phyloP scores from a whole-genome alignment of 345 rosid genomes.

The Ceriops zippeliana region DNA sequence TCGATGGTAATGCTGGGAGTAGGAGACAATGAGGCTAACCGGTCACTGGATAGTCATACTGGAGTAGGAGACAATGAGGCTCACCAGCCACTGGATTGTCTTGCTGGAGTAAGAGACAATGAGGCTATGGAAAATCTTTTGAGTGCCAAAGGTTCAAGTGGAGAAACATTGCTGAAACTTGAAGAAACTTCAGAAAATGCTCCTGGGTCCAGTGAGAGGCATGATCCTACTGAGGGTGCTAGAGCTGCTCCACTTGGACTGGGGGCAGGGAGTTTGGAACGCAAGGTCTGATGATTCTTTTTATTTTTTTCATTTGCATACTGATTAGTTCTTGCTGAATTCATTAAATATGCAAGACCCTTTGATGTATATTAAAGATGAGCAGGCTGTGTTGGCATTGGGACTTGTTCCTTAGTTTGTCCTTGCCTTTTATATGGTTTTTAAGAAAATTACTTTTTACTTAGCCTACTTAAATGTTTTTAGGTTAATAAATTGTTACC shows the following conservation, averaged over 20 bases:
- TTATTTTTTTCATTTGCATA: neutral
- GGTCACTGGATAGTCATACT: conserved; percentile 8
- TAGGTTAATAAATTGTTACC: too few species aligned
- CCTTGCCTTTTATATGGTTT: too few species aligned
- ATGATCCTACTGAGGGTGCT: conserved; percentile 32
- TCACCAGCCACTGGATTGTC: conserved; percentile 12
- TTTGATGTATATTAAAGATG: too few species aligned
- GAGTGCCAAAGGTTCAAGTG: conserved; percentile 37
- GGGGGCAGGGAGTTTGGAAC: conserved; percentile 77
- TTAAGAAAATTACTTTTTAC: too few species aligned
- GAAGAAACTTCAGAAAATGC: conserved; percentile 37
- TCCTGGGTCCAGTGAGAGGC: conserved; percentile 36
- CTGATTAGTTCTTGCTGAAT: neutral
- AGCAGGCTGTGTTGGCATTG: too few species aligned
- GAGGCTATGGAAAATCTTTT: conserved; percentile 23
- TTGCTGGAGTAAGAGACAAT: neutral
- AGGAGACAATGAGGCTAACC: conserved; percentile 13
- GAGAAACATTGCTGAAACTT: conserved; percentile 29
- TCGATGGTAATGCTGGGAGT: conserved; percentile 16
- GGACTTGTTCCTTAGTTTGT: too few species aligned
- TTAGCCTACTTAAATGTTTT: too few species aligned
- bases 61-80: conserved; percentile 7
- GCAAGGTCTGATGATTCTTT: conserved; percentile 50
- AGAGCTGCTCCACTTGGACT: conserved; percentile 72
- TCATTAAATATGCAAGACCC: neutral